phyloP scores from a whole-genome alignment of 1,284 basidiomycete genomes.

The Ganoderma lucidum region DNA sequence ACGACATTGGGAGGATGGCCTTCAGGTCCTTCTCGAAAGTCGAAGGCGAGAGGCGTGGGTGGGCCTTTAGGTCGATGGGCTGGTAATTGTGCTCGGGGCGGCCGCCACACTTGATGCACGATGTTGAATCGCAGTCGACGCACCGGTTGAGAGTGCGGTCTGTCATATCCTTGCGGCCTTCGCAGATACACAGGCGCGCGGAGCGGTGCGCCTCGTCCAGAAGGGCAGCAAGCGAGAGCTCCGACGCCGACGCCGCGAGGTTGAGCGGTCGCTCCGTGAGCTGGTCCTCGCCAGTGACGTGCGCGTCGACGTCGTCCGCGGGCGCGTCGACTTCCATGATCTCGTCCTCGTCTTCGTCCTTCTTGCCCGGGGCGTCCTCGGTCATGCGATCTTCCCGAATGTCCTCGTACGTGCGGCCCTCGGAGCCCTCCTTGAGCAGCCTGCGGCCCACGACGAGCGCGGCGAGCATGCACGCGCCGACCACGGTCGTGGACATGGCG shows the following conservation, averaged over 20 bases:
- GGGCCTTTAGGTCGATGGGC: slow-evolving; percentile 55
- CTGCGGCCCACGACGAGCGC: slow-evolving; percentile 77
- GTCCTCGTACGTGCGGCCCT: slow-evolving; percentile 68
- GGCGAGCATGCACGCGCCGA: slow-evolving; percentile 89
- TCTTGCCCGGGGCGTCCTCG: slow-evolving; percentile 37
- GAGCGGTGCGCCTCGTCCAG: slow-evolving; percentile 75
- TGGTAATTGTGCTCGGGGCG: slow-evolving; percentile 86
- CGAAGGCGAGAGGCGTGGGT: slow-evolving; percentile 70
- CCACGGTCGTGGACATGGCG: slow-evolving; percentile 97
- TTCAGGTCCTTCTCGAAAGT: slow-evolving; percentile 83
- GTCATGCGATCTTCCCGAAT: slow-evolving; percentile 54
- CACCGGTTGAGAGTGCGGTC: slow-evolving; percentile 77
- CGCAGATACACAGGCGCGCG: slow-evolving; percentile 86
- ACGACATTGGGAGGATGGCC: slow-evolving; percentile 86
- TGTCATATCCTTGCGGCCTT: slow-evolving; percentile 86
- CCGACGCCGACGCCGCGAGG: slow-evolving; percentile 61
- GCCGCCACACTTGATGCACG: slow-evolving; percentile 88
- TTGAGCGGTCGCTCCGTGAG: slow-evolving; percentile 72
- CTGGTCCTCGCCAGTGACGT: slow-evolving; percentile 75
- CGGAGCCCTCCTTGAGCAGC: slow-evolving; percentile 70
- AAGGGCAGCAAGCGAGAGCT: slow-evolving; percentile 60
- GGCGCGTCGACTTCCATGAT: slow-evolving; percentile 35
- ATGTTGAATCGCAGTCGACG: slow-evolving; percentile 78
- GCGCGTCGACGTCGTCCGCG: slow-evolving; percentile 58
- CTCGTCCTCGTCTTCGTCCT: slow-evolving; percentile 39